Conservation (phyloP, 2,329 filamentous ascomycete genomes). For the Scopulariopsis brevicaulis region DNA sequence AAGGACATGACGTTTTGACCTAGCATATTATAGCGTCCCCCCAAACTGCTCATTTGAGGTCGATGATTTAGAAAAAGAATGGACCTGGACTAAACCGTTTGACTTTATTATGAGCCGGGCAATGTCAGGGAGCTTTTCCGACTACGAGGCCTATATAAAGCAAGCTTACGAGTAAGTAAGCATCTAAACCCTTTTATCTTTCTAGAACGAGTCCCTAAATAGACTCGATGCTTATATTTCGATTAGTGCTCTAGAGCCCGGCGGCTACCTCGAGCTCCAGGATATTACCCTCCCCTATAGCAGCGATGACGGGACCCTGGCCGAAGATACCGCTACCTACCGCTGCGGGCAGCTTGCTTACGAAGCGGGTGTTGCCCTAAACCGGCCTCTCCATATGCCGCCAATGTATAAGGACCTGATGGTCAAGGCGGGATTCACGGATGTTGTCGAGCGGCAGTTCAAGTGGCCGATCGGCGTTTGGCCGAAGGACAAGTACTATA, state of each 20-base stretch:
- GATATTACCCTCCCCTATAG: conserved; percentile 26
- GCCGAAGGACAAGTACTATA: conserved; percentile 32
- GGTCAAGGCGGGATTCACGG: conserved; percentile 39
- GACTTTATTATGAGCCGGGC: conserved; percentile 26
- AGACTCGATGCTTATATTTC: neutral
- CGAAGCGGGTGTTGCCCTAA: conserved; percentile 21
- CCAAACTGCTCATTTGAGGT: neutral
- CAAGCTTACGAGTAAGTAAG: conserved; percentile 13
- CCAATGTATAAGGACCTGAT: conserved; percentile 22
- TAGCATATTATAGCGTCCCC: conserved; percentile 17
- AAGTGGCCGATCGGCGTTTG: conserved; percentile 44
- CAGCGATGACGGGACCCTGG: conserved; percentile 34
- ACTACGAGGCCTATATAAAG: conserved; percentile 19
- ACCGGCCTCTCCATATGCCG: conserved; percentile 24
- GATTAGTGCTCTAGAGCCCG: conserved; percentile 26
- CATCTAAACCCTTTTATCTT: neutral
- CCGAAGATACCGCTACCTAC: conserved; percentile 22
- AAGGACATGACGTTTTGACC: neutral
- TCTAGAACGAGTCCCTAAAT: neutral
- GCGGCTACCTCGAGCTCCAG: conserved; percentile 44
- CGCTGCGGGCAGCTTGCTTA: conserved; percentile 28
- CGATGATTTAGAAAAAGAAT: conserved; percentile 24
- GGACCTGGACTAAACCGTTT: conserved; percentile 25
- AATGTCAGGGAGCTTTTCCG: conserved; percentile 15
- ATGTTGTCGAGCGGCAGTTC: conserved; percentile 38